These are phyloP conservation scores for Globomyces sp. DNA, from an alignment of 371 early-diverging fungal species.

Conservation along the genomic window DNA sequence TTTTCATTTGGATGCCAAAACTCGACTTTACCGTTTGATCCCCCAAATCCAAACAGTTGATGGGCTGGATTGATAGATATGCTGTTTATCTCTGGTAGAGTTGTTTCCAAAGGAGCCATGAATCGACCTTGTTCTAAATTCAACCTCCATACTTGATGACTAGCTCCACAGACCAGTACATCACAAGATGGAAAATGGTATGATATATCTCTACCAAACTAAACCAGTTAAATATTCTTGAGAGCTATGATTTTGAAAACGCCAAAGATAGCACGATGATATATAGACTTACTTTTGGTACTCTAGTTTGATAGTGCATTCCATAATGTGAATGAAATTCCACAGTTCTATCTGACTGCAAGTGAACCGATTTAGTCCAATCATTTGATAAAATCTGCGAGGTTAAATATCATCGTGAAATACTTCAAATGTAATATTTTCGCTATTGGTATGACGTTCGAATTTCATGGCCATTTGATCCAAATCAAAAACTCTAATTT, in stretches of 20 bases:
- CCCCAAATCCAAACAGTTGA: conserved; percentile 88
- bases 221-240: not conserved
- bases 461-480: conserved; percentile 94
- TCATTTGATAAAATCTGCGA: conserved; percentile 85
- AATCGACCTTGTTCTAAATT: conserved; percentile 97
- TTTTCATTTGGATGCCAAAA: conserved; percentile 92
- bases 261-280: not conserved
- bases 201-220: conserved; percentile 88
- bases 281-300: conserved; percentile 69
- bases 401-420: not conserved
- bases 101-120: conserved; percentile 75
- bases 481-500: conserved; percentile 93
- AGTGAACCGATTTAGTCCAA: conserved; percentile 93
- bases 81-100: conserved; percentile 78
- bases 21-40: conserved; percentile 84
- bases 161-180: conserved; percentile 79
- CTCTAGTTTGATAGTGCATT: conserved; percentile 91
- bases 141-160: conserved; percentile 84
- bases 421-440: conserved; percentile 87
- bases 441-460: conserved; percentile 94
- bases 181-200: conserved; percentile 94
- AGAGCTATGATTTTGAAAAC: not conserved
- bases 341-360: conserved; percentile 92
- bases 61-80: conserved; percentile 86
- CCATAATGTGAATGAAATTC: conserved; percentile 98